phyloP scores from a whole-genome alignment of 2,329 filamentous ascomycete genomes.

The Fusarium succisae region DNA sequence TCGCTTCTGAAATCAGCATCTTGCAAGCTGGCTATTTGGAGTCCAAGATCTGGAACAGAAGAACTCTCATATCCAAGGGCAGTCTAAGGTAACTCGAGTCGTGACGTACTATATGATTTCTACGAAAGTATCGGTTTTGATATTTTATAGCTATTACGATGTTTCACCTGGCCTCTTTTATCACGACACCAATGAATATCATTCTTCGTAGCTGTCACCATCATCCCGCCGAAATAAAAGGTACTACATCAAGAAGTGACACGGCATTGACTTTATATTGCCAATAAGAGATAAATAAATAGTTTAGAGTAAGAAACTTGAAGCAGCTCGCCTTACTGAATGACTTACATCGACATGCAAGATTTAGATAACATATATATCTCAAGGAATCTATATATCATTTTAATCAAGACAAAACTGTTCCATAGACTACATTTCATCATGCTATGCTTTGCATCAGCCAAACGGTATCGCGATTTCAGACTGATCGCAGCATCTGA shows the following conservation, averaged over 20 bases:
- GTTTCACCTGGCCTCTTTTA: not conserved
- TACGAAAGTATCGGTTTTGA: not conserved
- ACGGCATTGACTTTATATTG: rapidly evolving
- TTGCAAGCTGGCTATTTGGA: not conserved
- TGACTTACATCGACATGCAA: not conserved
- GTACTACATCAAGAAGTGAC: not conserved
- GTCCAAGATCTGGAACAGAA: not conserved
- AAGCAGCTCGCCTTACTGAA: not conserved
- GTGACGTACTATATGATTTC: rapidly evolving
- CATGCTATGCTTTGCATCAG: not conserved
- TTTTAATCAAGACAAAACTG: rapidly evolving
- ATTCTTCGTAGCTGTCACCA: rapidly evolving
- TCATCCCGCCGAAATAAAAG: not conserved
- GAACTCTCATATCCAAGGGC: no score
- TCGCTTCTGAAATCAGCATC: not conserved
- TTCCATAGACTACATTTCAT: not conserved
- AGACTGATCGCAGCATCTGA: rapidly evolving
- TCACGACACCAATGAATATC: rapidly evolving
- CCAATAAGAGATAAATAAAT: no score
- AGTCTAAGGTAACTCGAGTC: not conserved
- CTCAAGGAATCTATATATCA: no score
- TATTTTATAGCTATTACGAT: no score
- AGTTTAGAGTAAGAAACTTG: not conserved
- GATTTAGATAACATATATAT: no score
- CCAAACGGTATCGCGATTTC: not conserved